Evolutionary conservation across 2,329 filamentous ascomycete species (phyloP), one percentile per base, ranked within the genome.

Genomic region (Fusarium coffeatum): DNA sequence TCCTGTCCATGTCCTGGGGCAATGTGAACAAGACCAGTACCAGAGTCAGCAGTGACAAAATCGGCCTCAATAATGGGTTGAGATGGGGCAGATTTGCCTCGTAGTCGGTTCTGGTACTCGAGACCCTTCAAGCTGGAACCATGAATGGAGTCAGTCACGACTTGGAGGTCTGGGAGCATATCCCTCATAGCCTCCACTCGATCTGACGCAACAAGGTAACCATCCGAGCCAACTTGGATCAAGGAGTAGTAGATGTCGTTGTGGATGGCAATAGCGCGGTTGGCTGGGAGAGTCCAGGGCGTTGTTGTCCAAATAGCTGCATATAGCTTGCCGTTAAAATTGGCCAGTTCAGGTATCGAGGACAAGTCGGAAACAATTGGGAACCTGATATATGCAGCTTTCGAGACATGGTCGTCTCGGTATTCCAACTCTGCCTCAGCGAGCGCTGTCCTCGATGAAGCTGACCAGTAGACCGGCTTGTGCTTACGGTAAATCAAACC

Each of bases 241-340:
- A 97, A 80, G 6, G 85, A 84, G 78, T 98, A 99, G 45, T 89
- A 83, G 65, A 98, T 81, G 41, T 92, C 89, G 9, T 87, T 83
- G 73, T 93, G 89, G 37, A 98, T 86, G 4, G 93, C 94, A 77
- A 99, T 94, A 1, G 93, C 94, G 76, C 89, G 89, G 78, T 99
- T 99, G 3, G 95, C 94, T 1, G 96, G 95, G 8, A 99, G 83
- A 0, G 96, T 99, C 96, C 96, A 99, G 0, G 96, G 96, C 1
- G 96, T 99, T 0, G 96, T 99, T 3, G 96, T 99, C 96, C 96
- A 99, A 54, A 98, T 93, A n/a, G 96, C 86, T n/a, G 92, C 93
- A 77, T 87, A 91, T 13, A 98, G 76, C 8, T 84, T 81, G 6
- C 85, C 84, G 8, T 80, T 71, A 23, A 87, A 78, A 6, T 69